Conservation (phyloP, 1,139 yeast genomes). For the Nakaseomyces kungkrabaensis region DNA sequence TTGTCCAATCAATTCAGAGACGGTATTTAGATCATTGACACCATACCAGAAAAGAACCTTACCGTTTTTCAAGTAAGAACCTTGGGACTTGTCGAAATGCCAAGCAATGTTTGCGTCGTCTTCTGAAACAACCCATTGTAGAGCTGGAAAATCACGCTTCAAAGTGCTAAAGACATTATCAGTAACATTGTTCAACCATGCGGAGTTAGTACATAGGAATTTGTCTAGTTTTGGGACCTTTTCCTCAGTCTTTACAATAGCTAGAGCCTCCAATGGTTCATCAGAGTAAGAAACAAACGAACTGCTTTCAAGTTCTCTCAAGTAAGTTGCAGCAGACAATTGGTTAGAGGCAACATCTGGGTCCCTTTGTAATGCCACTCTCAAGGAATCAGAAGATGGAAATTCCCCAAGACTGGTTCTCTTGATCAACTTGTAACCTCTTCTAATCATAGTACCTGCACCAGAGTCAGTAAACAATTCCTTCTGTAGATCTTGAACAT, state of each 20-base stretch:
- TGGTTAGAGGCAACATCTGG: slow-evolving; percentile 62
- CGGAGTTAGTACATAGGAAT: slow-evolving; percentile 77
- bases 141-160: slow-evolving; percentile 57
- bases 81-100: slow-evolving; percentile 90
- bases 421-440: slow-evolving; percentile 83
- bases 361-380: slow-evolving; percentile 70
- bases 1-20: slow-evolving; percentile 53
- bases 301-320: slow-evolving; percentile 55
- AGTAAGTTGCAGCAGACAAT: slow-evolving; percentile 71
- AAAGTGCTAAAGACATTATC: slow-evolving; percentile 86
- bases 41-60: slow-evolving; percentile 95
- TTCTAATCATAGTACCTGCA: slow-evolving; percentile 95
- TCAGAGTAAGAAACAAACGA: slow-evolving; percentile 81
- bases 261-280: slow-evolving; percentile 90
- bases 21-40: slow-evolving; percentile 51
- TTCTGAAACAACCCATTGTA: slow-evolving; percentile 87
- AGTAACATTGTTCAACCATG: slow-evolving; percentile 96
- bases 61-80: slow-evolving; percentile 85
- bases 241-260: slow-evolving; percentile 51
- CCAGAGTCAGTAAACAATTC: slow-evolving; percentile 97
- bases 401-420: slow-evolving; percentile 63
- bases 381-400: slow-evolving; percentile 58
- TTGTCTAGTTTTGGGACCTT: slow-evolving; percentile 69
- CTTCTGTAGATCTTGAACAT: slow-evolving; percentile 89
- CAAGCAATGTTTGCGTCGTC: slow-evolving; percentile 85